Evolutionary conservation across 1,284 basidiomycete genomes (phyloP).

Genomic region (Blastosporella zonata): DNA sequence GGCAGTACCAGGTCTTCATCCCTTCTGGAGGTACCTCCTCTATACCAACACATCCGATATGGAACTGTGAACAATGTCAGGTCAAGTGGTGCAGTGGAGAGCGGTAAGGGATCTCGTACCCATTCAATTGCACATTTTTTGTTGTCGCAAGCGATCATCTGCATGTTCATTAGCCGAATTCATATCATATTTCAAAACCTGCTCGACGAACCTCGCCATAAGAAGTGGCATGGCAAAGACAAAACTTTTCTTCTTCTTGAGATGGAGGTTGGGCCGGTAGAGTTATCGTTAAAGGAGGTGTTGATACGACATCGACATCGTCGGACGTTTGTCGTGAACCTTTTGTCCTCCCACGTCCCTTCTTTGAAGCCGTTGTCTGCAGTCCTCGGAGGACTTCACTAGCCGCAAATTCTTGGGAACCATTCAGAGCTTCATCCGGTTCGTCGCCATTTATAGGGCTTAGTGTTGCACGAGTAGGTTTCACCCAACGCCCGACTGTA

Average conservation of each 20-base stretch:
- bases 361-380: conserved; percentile 12
- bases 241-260: conserved; percentile 58
- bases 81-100: conserved; percentile 2
- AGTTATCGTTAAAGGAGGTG: conserved; percentile 37
- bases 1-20: conserved; percentile 66
- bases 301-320: conserved; percentile 1
- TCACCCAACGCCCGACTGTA: conserved; percentile 23
- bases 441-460: conserved; percentile 38
- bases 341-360: conserved; percentile 23
- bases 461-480: conserved; percentile 34
- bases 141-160: conserved; percentile 87
- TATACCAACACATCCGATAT: conserved; percentile 68
- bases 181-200: neutral
- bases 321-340: conserved; percentile 15
- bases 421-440: conserved; percentile 13
- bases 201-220: conserved; percentile 63
- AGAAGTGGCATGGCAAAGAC: conserved; percentile 73
- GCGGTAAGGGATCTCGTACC: conserved; percentile 44
- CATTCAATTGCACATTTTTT: conserved; percentile 70
- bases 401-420: conserved; percentile 11
- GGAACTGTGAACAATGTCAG: conserved; percentile 50
- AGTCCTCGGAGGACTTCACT: conserved; percentile 6
- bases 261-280: conserved; percentile 29
- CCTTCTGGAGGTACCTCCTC: conserved; percentile 53
- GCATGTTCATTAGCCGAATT: neutral